Base-by-base conservation (phyloP, 2,329 filamentous ascomycete genomes). In the Fusarium praegraminearum region DNA sequence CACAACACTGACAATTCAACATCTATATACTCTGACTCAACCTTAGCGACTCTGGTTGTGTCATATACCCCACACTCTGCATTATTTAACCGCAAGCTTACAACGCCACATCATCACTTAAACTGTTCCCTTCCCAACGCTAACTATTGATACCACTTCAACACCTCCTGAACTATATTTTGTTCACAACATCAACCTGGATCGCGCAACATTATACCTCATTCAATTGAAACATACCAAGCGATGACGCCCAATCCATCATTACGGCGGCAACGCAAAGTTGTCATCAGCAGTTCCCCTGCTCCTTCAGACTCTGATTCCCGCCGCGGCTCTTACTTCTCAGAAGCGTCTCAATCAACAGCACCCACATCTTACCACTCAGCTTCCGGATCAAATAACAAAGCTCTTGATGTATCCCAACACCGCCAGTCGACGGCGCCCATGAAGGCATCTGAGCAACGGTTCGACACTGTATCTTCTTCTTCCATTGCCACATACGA, bases 401-500 rank as follows among this genome's bases (percentile, higher is more conserved):
- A 73, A 58, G 49, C 62, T 41, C 57, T 67, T 20, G 56, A 65
- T 32, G 35, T 45, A 18, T 28, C 68, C 22, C 57, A 61, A 30
- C 46, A 52, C 22, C 59, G 67, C 40, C 73, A 61, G 45, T 46
- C 71, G 33, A 45, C 50, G 45, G 15, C 55, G 44, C n/a, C 44
- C 24, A 59, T 53, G 57, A 67, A 65, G 22, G 12, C 57, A 16
- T 44, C 53, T 20, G 67, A 72, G 51, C 57, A 40, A 33, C 59
- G 69, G 43, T 75, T 73, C 53, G 61, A 67, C 46, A 62, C 63
- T 12, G 60, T 69, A 15, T 79, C 78, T 9, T 70, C 87, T 28
- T 70, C 87, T 28, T 96, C 93, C 0, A 85, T 89, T 71, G 91
- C 93, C 65, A 97, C 94, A 2, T 97, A 94, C 78, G 89, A 90